These are phyloP conservation scores for Cordyceps sp. DNA, from an alignment of 2,329 filamentous ascomycete genomes.

Conservation along the genomic window DNA sequence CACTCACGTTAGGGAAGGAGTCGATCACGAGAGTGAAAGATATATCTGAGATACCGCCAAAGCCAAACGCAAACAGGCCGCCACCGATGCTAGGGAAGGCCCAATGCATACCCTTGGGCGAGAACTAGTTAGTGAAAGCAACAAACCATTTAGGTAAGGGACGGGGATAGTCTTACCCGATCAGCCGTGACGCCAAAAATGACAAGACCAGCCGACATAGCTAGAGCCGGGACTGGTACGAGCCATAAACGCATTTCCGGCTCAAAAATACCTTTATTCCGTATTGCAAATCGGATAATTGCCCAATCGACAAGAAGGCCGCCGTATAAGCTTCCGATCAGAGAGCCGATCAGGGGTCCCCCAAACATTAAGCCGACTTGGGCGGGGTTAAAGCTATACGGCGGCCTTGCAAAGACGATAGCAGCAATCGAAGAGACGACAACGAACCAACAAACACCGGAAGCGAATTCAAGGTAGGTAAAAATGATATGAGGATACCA, in stretches of 20 bases:
- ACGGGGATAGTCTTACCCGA: constrained; percentile 9
- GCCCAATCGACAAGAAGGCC: constrained; percentile 20
- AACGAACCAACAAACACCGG: constrained; percentile 17
- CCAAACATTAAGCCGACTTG: constrained; percentile 13
- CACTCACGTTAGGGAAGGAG: constrained; percentile 12
- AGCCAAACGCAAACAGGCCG: constrained; percentile 19
- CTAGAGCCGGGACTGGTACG: constrained; percentile 11
- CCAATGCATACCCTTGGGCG: constrained; percentile 23
- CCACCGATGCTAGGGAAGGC: constrained; percentile 20
- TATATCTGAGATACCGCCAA: constrained; percentile 20
- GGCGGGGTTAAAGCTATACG: constrained; percentile 11
- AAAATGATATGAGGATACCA: constrained; percentile 22
- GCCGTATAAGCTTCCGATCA: constrained; percentile 21
- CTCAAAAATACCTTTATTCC: constrained; percentile 23
- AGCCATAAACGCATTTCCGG: constrained; percentile 25
- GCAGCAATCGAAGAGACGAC: constrained; percentile 14
- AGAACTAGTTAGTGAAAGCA: neutral
- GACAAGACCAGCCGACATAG: constrained; percentile 18
- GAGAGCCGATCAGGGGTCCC: constrained; percentile 18
- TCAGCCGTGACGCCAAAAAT: constrained; percentile 21
- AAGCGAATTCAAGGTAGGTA: constrained; percentile 20
- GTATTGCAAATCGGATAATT: constrained; percentile 17
- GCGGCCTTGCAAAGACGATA: constrained; percentile 17
- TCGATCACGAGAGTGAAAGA: constrained; percentile 18
- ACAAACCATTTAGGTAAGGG: too few relatives aligned